Conservation (phyloP, 2,329 filamentous ascomycete genomes). For the Epichloe festucae region DNA sequence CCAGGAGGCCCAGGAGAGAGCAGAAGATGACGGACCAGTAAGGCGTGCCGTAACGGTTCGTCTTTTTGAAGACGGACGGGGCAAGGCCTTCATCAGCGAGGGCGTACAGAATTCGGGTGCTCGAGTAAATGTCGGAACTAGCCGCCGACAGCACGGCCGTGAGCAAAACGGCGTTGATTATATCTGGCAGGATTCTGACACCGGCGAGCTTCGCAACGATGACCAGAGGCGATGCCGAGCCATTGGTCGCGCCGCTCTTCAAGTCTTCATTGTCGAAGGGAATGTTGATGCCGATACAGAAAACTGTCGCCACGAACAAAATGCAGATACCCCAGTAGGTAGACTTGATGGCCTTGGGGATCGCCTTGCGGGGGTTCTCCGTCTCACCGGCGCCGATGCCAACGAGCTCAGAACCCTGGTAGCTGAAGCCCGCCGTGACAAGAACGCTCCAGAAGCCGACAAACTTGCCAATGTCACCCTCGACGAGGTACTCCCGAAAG, state of each 20-base stretch:
- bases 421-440: constrained; percentile 56
- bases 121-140: constrained; percentile 65
- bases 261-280: constrained; percentile 47
- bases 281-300: constrained; percentile 61
- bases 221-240: constrained; percentile 53
- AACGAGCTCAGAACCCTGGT: constrained; percentile 63
- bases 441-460: constrained; percentile 58
- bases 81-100: constrained; percentile 53
- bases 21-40: constrained; percentile 42
- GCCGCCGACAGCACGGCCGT: constrained; percentile 69
- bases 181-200: constrained; percentile 48
- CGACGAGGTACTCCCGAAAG: constrained; percentile 47
- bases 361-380: constrained; percentile 55
- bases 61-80: constrained; percentile 44
- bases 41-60: constrained; percentile 49
- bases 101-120: constrained; percentile 53
- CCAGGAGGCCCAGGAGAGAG: constrained; percentile 47
- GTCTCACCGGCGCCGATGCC: constrained; percentile 70
- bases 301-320: constrained; percentile 51
- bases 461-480: constrained; percentile 44
- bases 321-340: constrained; percentile 64
- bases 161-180: constrained; percentile 68
- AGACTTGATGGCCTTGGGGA: constrained; percentile 59
- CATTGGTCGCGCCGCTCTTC: constrained; percentile 37
- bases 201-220: constrained; percentile 48